Conservation (phyloP, 1,139 yeast species). For the Nematodospora anomalae region DNA sequence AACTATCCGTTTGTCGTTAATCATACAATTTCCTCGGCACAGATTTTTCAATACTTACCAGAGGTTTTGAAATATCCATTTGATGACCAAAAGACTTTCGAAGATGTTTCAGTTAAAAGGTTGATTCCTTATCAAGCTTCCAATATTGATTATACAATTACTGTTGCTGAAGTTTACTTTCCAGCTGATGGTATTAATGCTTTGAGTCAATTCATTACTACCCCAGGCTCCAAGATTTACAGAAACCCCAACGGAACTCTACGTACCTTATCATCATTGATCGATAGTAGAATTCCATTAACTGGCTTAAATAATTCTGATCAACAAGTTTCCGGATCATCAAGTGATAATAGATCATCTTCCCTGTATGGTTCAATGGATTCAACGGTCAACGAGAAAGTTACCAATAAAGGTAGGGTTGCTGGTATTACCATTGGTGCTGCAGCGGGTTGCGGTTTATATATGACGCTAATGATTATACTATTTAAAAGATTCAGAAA, state of each 20-base stretch:
- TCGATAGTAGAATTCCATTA: constrained; percentile 65
- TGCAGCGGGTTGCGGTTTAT: constrained; percentile 62
- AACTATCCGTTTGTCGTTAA: constrained; percentile 72
- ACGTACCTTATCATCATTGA: constrained; percentile 51
- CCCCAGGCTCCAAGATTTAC: constrained; percentile 50
- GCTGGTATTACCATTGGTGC: constrained; percentile 67
- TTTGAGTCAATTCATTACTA: constrained; percentile 45
- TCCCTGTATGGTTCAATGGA: constrained; percentile 45
- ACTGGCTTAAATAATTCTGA: constrained; percentile 41
- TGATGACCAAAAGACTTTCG: constrained; percentile 25
- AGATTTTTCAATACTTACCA: constrained; percentile 72
- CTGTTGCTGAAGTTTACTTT: constrained; percentile 77
- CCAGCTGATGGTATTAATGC: constrained; percentile 48
- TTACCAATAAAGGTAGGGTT: constrained; percentile 40
- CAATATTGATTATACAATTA: constrained; percentile 57
- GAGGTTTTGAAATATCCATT: constrained; percentile 55
- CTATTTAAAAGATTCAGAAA: constrained; percentile 42
- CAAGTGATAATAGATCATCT: constrained; percentile 14
- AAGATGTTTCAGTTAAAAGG: constrained; percentile 54
- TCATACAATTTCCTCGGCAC: constrained; percentile 69
- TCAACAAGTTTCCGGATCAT: constrained; percentile 11
- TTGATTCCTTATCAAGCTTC: constrained; percentile 63
- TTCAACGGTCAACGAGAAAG: constrained; percentile 20
- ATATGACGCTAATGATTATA: constrained; percentile 52
- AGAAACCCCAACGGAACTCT: constrained; percentile 48